A percentile compares a stretch with the other conserved stretches of the same genome.
phyloP scores from a whole-genome alignment of 495 filamentous ascomycete genomes.

The Neurospora africana region DNA sequence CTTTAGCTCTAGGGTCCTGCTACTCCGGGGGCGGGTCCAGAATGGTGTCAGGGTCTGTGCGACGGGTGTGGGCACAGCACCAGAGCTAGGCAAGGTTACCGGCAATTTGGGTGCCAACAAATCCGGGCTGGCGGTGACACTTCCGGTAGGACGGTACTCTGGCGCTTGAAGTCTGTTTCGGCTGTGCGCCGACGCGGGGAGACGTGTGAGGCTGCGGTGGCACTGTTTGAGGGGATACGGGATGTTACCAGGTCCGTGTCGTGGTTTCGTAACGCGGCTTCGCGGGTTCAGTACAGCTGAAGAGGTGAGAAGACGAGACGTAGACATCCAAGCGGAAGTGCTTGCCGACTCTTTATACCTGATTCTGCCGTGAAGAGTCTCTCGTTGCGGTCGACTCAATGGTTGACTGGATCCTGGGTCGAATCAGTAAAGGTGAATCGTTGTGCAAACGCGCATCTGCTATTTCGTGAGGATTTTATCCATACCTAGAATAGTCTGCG shows the following conservation, averaged over 20 bases:
- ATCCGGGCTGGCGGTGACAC: constrained; percentile 6
- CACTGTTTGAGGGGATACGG: background rate
- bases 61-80: constrained; percentile 12
- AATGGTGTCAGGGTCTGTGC: constrained; percentile 13
- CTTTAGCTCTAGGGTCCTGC: background rate
- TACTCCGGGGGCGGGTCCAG: background rate
- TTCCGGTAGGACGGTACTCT: constrained; percentile 3
- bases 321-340: background rate
- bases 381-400: background rate
- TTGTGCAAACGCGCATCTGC: background rate
- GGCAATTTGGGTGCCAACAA: constrained; percentile 17
- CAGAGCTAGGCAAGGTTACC: constrained; percentile 14
- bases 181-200: background rate
- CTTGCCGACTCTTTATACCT: background rate
- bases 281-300: background rate
- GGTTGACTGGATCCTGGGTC: background rate
- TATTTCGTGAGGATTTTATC: background rate
- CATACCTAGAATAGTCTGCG: background rate
- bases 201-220: constrained; percentile 1
- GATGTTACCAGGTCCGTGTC: background rate
- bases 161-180: background rate
- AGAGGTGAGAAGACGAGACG: background rate
- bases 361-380: background rate
- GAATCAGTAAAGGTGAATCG: background rate
- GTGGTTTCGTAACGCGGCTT: background rate